These are phyloP conservation scores for Trichoderma citrinoviride DNA, from an alignment of 2,329 filamentous ascomycete genomes.

Conservation along the genomic window DNA sequence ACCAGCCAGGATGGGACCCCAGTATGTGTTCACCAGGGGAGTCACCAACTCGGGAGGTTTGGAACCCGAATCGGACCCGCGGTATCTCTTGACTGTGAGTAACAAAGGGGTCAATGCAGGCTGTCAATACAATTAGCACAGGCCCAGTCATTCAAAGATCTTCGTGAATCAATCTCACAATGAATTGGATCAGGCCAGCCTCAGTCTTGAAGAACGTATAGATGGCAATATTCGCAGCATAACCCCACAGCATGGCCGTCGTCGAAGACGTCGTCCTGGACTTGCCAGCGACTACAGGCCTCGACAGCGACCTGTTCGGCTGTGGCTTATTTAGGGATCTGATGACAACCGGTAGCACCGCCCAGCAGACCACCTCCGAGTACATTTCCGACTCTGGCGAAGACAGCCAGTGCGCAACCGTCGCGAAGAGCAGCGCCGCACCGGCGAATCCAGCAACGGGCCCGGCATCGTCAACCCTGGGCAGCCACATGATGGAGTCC, in stretches of 20 bases:
- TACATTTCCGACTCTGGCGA: slow-evolving; percentile 4
- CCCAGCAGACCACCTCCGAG: slow-evolving; percentile 14
- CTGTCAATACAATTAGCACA: slow-evolving; percentile 20
- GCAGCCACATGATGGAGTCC: slow-evolving; percentile 6
- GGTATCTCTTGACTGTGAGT: slow-evolving; percentile 21
- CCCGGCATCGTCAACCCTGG: not conserved
- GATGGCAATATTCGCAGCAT: slow-evolving; percentile 13
- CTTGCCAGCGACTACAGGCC: not conserved
- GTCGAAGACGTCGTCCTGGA: not conserved
- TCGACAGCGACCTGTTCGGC: not conserved
- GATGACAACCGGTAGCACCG: not conserved
- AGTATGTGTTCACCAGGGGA: not conserved
- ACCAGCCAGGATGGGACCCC: not conserved
- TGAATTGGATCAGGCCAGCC: slow-evolving; percentile 17
- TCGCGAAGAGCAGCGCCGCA: slow-evolving; percentile 10
- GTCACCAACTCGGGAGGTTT: not conserved
- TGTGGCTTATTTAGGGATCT: not conserved
- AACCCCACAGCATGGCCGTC: slow-evolving; percentile 16
- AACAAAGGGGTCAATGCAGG: slow-evolving; percentile 29
- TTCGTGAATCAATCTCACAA: slow-evolving; percentile 19
- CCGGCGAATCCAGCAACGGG: not conserved
- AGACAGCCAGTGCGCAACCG: slow-evolving; percentile 1
- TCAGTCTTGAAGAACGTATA: slow-evolving; percentile 26
- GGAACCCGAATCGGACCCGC: not conserved
- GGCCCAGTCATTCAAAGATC: no score